These are phyloP conservation scores for Sporothrix mexicana DNA, from an alignment of 2,329 filamentous ascomycete genomes.

Conservation along the genomic window DNA sequence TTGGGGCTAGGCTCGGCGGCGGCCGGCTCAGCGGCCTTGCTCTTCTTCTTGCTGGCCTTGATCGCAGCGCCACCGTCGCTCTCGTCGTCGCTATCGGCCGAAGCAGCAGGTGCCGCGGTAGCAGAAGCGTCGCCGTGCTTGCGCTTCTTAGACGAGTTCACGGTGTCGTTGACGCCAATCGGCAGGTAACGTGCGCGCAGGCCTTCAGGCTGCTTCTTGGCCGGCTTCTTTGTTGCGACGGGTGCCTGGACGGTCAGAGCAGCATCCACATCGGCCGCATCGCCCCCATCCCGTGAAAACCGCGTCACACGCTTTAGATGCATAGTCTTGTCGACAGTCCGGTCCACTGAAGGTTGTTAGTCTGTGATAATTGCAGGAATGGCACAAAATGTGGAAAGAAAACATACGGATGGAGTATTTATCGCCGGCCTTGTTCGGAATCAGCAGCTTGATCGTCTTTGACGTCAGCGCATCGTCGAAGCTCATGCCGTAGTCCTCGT, in stretches of 20 bases:
- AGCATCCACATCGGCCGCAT: neutral
- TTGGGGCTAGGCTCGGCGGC: slow-evolving; percentile 22
- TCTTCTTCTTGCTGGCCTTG: slow-evolving; percentile 44
- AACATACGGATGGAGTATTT: slow-evolving; percentile 61
- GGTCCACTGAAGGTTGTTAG: slow-evolving; percentile 49
- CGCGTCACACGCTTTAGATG: slow-evolving; percentile 69
- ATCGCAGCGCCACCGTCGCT: slow-evolving; percentile 36
- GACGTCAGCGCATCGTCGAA: slow-evolving; percentile 59
- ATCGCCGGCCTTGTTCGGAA: slow-evolving; percentile 62
- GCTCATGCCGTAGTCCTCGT: slow-evolving; percentile 65
- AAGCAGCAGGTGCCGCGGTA: neutral
- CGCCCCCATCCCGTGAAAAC: slow-evolving; percentile 52
- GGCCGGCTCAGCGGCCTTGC: neutral
- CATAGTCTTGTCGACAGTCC: slow-evolving; percentile 63
- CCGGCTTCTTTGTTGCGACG: slow-evolving; percentile 56
- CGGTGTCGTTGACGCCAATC: slow-evolving; percentile 56
- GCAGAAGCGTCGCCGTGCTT: slow-evolving; percentile 43
- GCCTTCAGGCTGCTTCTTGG: slow-evolving; percentile 70
- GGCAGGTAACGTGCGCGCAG: slow-evolving; percentile 71
- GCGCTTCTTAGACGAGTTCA: slow-evolving; percentile 46
- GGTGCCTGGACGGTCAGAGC: slow-evolving; percentile 42
- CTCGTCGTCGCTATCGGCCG: slow-evolving; percentile 11
- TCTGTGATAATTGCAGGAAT: neutral
- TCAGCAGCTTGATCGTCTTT: slow-evolving; percentile 63
- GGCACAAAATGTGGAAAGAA: neutral